phyloP scores from a whole-genome alignment of 768 basidiomycete species.

The Piloderma croceum region DNA sequence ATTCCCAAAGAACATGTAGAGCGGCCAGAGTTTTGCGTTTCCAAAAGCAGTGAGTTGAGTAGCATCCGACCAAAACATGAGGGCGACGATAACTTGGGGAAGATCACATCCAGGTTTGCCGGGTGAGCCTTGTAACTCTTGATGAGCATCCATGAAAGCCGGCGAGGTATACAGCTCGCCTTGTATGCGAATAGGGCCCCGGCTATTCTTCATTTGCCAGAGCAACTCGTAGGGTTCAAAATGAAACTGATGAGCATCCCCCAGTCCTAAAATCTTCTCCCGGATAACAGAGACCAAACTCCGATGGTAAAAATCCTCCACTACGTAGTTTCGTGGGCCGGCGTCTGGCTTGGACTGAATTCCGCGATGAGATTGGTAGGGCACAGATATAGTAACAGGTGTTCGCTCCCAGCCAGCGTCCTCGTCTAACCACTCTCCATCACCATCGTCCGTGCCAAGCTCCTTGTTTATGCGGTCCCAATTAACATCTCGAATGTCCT shows the following conservation, averaged over 20 bases:
- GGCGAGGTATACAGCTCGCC: conserved; percentile 12
- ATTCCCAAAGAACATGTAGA: conserved; percentile 20
- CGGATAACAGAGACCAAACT: conserved; percentile 9
- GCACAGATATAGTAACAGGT: conserved; percentile 4
- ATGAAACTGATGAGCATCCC: conserved; percentile 8
- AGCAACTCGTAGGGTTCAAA: conserved; percentile 11
- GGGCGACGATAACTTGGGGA: conserved; percentile 11
- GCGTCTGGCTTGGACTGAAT: too few species aligned
- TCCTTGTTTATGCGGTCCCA: conserved; percentile 10
- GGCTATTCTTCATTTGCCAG: conserved; percentile 7
- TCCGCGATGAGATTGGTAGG: too few species aligned
- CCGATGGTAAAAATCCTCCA: conserved; percentile 10
- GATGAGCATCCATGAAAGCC: conserved; percentile 10
- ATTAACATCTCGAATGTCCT: conserved; percentile 7
- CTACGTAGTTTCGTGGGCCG: conserved; percentile 4
- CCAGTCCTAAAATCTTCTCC: conserved; percentile 10
- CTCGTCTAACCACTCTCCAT: conserved; percentile 1
- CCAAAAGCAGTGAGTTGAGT: conserved; percentile 29
- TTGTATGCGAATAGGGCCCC: too few species aligned
- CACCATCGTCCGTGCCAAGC: conserved; percentile 2
- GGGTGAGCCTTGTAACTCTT: conserved; percentile 12
- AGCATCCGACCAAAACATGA: conserved; percentile 29
- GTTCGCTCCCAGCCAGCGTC: conserved; percentile 15
- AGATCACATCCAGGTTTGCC: too few species aligned
- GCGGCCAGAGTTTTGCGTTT: conserved; percentile 20